A percentile compares a stretch with the other conserved stretches of the same genome.
These are phyloP conservation scores for Sphaerosporella brunnea DNA, from an alignment of 495 filamentous ascomycete genomes.

Conservation along the genomic window DNA sequence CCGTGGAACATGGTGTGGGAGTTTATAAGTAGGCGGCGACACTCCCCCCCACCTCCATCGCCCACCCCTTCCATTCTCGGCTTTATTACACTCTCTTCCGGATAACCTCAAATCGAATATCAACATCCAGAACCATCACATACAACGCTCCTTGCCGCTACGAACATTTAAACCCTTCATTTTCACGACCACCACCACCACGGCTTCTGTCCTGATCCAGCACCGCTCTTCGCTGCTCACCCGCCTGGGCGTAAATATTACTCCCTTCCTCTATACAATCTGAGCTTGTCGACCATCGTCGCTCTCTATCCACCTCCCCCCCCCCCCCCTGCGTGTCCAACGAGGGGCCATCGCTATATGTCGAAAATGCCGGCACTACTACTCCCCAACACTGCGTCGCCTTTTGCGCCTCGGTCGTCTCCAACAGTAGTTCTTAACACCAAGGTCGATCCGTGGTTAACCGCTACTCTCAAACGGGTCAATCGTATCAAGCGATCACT, in stretches of 20 bases:
- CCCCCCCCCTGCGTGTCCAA: neutral
- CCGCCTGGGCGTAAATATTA: neutral
- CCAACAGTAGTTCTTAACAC: conserved; percentile 86
- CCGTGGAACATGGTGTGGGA: conserved; percentile 2
- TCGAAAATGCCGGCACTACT: conserved; percentile 70
- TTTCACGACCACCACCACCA: neutral
- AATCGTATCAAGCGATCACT: conserved; percentile 94
- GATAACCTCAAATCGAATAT: conserved; percentile 7
- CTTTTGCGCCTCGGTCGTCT: conserved; percentile 88
- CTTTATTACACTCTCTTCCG: conserved; percentile 21
- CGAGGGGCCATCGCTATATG: conserved; percentile 12
- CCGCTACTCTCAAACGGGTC: conserved; percentile 87
- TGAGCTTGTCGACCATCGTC: neutral
- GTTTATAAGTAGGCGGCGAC: conserved; percentile 15
- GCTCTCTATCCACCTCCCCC: neutral
- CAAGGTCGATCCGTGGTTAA: conserved; percentile 96
- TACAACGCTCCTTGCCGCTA: neutral
- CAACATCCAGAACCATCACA: neutral
- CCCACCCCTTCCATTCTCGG: conserved; percentile 21
- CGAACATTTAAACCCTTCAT: neutral
- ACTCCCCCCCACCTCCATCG: conserved; percentile 9
- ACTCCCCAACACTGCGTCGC: conserved; percentile 84
- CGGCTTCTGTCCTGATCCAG: neutral
- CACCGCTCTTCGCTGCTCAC: neutral
- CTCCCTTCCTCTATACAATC: neutral